Conservation (phyloP, 164 flowering plant species). For the Umbilicus rupestris region DNA sequence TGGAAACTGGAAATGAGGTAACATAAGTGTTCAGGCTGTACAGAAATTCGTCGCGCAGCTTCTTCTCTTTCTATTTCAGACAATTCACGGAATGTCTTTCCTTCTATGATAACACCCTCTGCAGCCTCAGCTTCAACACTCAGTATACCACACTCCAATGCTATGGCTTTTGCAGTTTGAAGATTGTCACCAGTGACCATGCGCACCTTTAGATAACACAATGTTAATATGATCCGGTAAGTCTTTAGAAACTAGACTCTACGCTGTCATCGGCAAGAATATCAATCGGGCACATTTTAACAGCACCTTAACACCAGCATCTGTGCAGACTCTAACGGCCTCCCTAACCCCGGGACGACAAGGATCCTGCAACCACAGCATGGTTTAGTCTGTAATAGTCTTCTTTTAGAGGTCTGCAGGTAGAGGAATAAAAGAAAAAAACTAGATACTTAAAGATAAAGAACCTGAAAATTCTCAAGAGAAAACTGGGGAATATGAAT, state of each 20-base stretch:
- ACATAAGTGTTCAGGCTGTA: slow-evolving; percentile 11
- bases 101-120: slow-evolving; percentile 30
- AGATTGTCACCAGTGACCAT: slow-evolving; percentile 53
- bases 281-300: not conserved
- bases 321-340: slow-evolving; percentile 30
- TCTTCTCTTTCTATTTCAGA: slow-evolving; percentile 31
- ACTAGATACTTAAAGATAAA: too few relatives aligned
- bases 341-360: slow-evolving; percentile 38
- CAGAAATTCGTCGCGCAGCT: slow-evolving; percentile 30
- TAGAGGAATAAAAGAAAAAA: too few relatives aligned
- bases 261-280: not conserved
- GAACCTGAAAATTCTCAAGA: too few relatives aligned
- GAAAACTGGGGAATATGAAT: too few relatives aligned
- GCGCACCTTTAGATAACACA: slow-evolving; percentile 24
- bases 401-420: too few relatives aligned
- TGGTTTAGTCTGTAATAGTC: not conserved
- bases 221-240: not conserved
- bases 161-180: slow-evolving; percentile 47
- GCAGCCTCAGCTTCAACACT: slow-evolving; percentile 17
- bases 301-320: slow-evolving; percentile 39
- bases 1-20: not conserved
- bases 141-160: slow-evolving; percentile 45
- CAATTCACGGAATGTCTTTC: slow-evolving; percentile 29
- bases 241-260: not conserved
- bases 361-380: slow-evolving; percentile 26